phyloP scores from a whole-genome alignment of 2,329 filamentous ascomycete species.

The Aspergillus felis region DNA sequence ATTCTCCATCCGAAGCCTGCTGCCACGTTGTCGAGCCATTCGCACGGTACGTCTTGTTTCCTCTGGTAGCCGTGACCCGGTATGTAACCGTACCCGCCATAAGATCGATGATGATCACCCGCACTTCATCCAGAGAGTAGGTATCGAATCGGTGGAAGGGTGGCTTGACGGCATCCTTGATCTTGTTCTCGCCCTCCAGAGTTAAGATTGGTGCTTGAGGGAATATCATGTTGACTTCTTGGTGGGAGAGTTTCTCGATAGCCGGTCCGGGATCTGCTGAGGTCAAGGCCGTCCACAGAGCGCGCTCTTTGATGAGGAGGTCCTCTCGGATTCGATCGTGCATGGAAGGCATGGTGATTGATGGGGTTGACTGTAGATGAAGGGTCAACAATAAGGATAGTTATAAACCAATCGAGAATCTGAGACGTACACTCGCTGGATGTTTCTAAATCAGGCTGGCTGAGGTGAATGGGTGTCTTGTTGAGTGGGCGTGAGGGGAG shows the following conservation, averaged over 20 bases:
- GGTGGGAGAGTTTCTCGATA: constrained; percentile 29
- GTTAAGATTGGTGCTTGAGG: constrained; percentile 30
- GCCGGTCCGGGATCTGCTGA: constrained; percentile 34
- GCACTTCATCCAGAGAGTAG: constrained; percentile 27
- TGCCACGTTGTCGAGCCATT: constrained; percentile 34
- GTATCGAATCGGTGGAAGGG: constrained; percentile 36
- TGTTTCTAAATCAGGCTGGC: too few relatives aligned
- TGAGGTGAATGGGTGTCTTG: too few relatives aligned
- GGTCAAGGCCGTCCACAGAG: constrained; percentile 36
- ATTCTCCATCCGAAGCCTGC: constrained; percentile 37
- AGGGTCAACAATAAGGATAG: neutral
- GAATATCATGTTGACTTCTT: constrained; percentile 31
- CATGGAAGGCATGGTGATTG: constrained; percentile 29
- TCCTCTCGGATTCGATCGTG: constrained; percentile 37
- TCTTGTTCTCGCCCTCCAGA: constrained; percentile 23
- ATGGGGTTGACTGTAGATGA: neutral
- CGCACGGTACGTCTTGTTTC: constrained; percentile 23
- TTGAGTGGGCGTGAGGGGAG: too few relatives aligned
- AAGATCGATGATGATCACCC: constrained; percentile 32
- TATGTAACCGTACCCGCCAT: constrained; percentile 36
- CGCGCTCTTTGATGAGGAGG: constrained; percentile 32
- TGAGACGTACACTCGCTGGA: neutral
- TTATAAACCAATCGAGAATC: neutral
- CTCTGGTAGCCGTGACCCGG: constrained; percentile 25
- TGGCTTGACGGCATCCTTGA: constrained; percentile 24